Percentiles rank a stretch among this genome's conserved stretches.
These are phyloP conservation scores for Ceratocystis albifundus DNA, from an alignment of 2,329 filamentous ascomycete genomes.

Conservation along the genomic window DNA sequence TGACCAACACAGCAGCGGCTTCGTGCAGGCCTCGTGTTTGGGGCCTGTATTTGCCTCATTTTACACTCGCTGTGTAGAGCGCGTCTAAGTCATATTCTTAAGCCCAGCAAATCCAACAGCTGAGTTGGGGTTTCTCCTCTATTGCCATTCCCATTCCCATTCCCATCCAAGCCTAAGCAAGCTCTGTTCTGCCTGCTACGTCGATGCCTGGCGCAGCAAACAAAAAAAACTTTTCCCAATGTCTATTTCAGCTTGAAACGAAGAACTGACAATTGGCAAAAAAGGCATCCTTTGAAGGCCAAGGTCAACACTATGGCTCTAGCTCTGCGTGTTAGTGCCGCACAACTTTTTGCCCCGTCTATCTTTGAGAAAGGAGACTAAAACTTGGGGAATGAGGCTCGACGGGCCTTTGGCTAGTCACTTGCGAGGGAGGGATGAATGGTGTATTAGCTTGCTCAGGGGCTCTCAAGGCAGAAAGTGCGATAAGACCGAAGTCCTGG, in stretches of 20 bases:
- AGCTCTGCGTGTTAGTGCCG: neutral
- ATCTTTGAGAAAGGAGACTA: neutral
- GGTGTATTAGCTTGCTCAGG: neutral
- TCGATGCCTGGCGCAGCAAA: neutral
- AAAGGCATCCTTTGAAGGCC: neutral
- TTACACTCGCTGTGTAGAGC: neutral
- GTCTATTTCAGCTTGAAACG: neutral
- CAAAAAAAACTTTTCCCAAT: neutral
- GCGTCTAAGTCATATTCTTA: too few relatives aligned
- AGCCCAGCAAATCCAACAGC: too few relatives aligned
- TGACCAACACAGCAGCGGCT: neutral
- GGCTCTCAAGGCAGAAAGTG: neutral
- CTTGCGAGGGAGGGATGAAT: too few relatives aligned
- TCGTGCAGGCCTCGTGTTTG: neutral
- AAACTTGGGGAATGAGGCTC: neutral
- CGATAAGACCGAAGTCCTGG: too few relatives aligned
- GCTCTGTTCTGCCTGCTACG: neutral
- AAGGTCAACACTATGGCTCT: neutral
- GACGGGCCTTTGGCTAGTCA: too few relatives aligned
- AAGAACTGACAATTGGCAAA: neutral
- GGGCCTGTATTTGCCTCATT: neutral
- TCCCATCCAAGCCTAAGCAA: neutral
- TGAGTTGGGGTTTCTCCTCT: too few relatives aligned
- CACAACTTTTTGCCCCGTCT: neutral
- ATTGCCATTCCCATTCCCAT: conserved; percentile 1